Conservation (phyloP, 306 rosid genomes). For the Acmispon strigosus region DNA sequence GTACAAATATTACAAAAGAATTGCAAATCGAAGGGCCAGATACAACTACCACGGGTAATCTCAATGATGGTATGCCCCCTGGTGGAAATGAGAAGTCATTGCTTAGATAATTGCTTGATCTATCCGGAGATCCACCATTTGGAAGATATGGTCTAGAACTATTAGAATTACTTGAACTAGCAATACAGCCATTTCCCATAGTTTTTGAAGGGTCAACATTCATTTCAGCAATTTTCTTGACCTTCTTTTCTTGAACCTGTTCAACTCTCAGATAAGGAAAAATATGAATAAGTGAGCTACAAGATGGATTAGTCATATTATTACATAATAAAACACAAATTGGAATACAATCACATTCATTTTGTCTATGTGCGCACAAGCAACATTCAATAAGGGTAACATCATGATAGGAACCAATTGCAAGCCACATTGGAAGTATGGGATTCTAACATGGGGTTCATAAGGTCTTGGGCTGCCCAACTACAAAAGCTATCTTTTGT, state of each 20-base stretch:
- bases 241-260: slow-evolving; percentile 97
- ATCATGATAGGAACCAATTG: neutral
- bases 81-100: slow-evolving; percentile 67
- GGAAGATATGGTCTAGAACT: slow-evolving; percentile 48
- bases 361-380: neutral
- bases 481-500: no score
- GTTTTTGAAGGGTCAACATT: slow-evolving; percentile 72
- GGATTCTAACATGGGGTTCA: no score
- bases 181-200: slow-evolving; percentile 71
- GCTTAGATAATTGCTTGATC: slow-evolving; percentile 47
- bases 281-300: neutral
- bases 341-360: slow-evolving; percentile 9
- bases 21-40: slow-evolving; percentile 22
- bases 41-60: slow-evolving; percentile 82
- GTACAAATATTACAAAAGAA: neutral
- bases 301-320: neutral
- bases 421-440: no score
- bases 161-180: slow-evolving; percentile 76
- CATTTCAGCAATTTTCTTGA: slow-evolving; percentile 83
- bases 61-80: slow-evolving; percentile 71
- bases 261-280: slow-evolving; percentile 19
- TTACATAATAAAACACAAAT: slow-evolving; percentile 7
- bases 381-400: neutral
- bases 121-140: slow-evolving; percentile 74
- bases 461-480: no score